Evolutionary conservation across 2,329 filamentous ascomycete genomes (phyloP), one percentile per base, ranked within the genome.

Genomic region (Aspergillus latus): DNA sequence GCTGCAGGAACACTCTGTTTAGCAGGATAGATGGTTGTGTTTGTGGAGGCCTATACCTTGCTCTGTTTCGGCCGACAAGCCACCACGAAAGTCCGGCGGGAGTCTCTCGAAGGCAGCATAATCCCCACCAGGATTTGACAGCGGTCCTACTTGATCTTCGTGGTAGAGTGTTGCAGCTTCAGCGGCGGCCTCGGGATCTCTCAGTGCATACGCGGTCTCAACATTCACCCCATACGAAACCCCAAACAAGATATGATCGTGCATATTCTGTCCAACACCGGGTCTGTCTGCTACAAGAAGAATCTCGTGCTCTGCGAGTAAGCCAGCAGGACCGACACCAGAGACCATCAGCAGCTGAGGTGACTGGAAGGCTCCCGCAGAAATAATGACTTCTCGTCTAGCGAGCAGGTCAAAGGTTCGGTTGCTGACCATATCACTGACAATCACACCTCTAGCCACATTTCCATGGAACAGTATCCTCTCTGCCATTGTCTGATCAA

Each of bases 281-380:
- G 80, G 78, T 0, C 80, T 68, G 49, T 82, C 73, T 1, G 74
- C 67, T 0, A 81, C 54, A 0, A 77, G 61, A 0, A 69, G 59
- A n/a, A 84, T 78, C 0, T 67, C 67, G 13, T 76, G 66, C 4
- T 60, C 59, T 0, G 67, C 51, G 4, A 84, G 64, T 1, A 76
- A 60, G 2, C 65, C 62, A 10, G 64, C 60, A 4, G 72, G 67
- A 0, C 81, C 81, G 6, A 83, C 74, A 1, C 80, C 80, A n/a
- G 79, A 82, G 1, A 80, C 68, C 59, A 59, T 80, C 6, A 83
- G 71, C 2, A 62, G 49, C 36, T 62, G 60, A 1, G 60, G 60
- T n/a, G 77, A 80, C 60, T 83, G 81, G 63, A 80, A 81, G 4
- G 76, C 72, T 3, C 83, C 83, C 1, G 77, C 80, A 1, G 80